Percentiles rank a stretch among this genome's conserved stretches.
Conservation (phyloP, 2,329 filamentous ascomycete genomes). For the Macroventuria anomochaeta region DNA sequence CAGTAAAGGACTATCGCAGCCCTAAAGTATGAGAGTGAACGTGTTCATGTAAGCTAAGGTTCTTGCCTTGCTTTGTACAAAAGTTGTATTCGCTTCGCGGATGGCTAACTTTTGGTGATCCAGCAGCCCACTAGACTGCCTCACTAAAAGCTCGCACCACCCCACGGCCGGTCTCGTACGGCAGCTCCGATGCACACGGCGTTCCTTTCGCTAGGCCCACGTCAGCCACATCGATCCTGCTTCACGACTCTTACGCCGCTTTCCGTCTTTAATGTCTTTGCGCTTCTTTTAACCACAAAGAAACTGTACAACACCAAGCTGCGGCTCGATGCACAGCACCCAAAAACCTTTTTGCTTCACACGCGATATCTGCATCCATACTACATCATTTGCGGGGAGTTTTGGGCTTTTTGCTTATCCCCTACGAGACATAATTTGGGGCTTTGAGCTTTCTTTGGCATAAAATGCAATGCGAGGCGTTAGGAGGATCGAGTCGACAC, state of each 20-base stretch:
- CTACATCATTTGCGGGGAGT: constrained; percentile 29
- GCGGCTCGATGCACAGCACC: constrained; percentile 16
- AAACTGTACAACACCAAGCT: constrained; percentile 22
- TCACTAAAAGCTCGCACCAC: constrained; percentile 28
- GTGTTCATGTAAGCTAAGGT: constrained; percentile 41
- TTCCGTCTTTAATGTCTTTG: constrained; percentile 14
- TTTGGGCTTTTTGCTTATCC: constrained; percentile 18
- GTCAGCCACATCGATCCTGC: constrained; percentile 20
- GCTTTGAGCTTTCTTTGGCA: constrained; percentile 10
- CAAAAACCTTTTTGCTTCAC: constrained; percentile 13
- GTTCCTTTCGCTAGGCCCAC: constrained; percentile 51
- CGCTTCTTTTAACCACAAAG: constrained; percentile 8
- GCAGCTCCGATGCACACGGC: constrained; percentile 21
- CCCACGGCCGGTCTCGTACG: constrained; percentile 24
- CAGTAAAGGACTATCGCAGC: constrained; percentile 32
- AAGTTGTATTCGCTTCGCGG: constrained; percentile 37
- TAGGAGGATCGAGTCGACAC: constrained; percentile 4
- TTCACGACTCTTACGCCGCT: not conserved
- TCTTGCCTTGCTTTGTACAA: constrained; percentile 44
- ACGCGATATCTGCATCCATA: constrained; percentile 18
- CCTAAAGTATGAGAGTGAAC: constrained; percentile 1
- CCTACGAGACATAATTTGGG: constrained; percentile 11
- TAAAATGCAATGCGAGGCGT: constrained; percentile 19
- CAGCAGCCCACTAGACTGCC: constrained; percentile 26
- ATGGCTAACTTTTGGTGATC: constrained; percentile 43